phyloP scores from a whole-genome alignment of 2,329 filamentous ascomycete genomes.

The Sclerotinia sclerotiorum region DNA sequence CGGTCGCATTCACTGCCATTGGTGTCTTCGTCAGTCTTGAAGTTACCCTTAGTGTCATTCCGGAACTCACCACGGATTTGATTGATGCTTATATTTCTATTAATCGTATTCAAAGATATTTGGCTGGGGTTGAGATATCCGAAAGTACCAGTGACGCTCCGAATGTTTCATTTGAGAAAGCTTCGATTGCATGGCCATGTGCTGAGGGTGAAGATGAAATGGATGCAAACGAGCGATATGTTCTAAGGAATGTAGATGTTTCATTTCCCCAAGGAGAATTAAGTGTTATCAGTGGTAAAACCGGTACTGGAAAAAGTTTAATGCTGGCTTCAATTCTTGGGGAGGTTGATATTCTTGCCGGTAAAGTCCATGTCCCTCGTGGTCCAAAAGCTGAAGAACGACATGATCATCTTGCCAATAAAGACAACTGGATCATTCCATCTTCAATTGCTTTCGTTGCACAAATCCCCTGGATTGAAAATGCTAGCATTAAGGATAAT shows the following conservation, averaged over 20 bases:
- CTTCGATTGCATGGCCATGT: constrained; percentile 72
- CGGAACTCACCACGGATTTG: constrained; percentile 68
- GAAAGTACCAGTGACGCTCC: constrained; percentile 55
- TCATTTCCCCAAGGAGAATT: constrained; percentile 68
- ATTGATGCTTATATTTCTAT: constrained; percentile 74
- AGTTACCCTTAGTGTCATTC: constrained; percentile 66
- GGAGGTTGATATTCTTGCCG: constrained; percentile 68
- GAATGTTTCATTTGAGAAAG: constrained; percentile 64
- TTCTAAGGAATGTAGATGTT: constrained; percentile 63
- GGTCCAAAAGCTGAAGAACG: constrained; percentile 54
- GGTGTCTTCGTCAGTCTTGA: constrained; percentile 74
- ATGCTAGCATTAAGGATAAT: constrained; percentile 75
- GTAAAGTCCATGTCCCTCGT: constrained; percentile 56
- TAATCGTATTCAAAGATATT: constrained; percentile 69
- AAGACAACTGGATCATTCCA: constrained; percentile 65
- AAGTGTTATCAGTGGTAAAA: constrained; percentile 74
- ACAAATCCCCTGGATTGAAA: constrained; percentile 81
- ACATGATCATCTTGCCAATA: constrained; percentile 60
- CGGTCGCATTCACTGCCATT: constrained; percentile 76
- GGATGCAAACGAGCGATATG: constrained; percentile 59
- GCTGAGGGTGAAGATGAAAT: constrained; percentile 60
- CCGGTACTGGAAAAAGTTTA: constrained; percentile 75
- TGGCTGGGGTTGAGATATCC: constrained; percentile 63
- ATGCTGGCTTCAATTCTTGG: constrained; percentile 72
- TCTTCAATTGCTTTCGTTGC: constrained; percentile 71